Conservation (phyloP, 768 basidiomycete species). For the Candolleomyces eurysporus region DNA sequence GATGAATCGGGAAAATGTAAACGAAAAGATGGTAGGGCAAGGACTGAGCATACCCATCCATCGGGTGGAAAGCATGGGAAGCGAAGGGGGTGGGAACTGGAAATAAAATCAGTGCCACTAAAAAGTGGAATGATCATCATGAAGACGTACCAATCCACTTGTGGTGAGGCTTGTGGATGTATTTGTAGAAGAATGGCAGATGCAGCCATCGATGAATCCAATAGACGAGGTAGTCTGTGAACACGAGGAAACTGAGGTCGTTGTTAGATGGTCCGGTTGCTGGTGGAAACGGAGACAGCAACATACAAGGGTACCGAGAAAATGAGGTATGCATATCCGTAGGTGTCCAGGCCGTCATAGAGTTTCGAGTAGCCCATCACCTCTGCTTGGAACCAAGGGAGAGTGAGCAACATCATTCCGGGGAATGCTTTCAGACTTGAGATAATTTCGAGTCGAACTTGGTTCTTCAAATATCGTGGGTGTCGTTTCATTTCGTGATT, state of each 20-base stretch:
- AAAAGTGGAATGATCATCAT: neutral
- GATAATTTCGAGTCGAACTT: conserved; percentile 78
- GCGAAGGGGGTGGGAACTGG: conserved; percentile 96
- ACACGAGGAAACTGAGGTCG: conserved; percentile 25
- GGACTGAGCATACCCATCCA: conserved; percentile 94
- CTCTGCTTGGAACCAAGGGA: conserved; percentile 94
- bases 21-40: conserved; percentile 93
- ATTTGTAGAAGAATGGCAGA: conserved; percentile 82
- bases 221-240: conserved; percentile 91
- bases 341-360: conserved; percentile 77
- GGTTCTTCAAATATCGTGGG: conserved; percentile 89
- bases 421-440: conserved; percentile 77
- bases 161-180: conserved; percentile 96
- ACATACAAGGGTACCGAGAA: conserved; percentile 70
- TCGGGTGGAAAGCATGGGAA: conserved; percentile 95
- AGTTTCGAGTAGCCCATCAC: conserved; percentile 80
- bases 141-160: conserved; percentile 87
- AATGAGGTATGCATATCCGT: conserved; percentile 72
- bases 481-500: conserved; percentile 95
- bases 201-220: conserved; percentile 96
- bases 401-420: conserved; percentile 74
- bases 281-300: conserved; percentile 2
- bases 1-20: conserved; percentile 89
- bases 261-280: neutral
- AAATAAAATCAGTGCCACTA: neutral